Conservation (phyloP, 495 filamentous ascomycete genomes). For the Evernia prunastri region DNA sequence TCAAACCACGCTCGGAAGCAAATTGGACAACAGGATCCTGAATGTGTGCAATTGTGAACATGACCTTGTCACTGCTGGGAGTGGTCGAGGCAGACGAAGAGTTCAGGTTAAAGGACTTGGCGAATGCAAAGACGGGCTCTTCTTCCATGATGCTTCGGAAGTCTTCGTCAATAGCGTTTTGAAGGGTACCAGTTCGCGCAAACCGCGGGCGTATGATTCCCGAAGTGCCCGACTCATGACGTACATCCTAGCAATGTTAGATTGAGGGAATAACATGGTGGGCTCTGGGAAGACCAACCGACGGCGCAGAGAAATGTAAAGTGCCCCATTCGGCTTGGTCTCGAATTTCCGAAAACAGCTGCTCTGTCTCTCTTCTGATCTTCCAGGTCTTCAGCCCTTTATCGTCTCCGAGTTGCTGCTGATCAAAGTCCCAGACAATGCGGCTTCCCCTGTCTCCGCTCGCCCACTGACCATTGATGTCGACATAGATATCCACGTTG, state of each 20-base stretch:
- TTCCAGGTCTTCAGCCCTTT: slow-evolving; percentile 54
- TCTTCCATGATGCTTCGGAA: slow-evolving; percentile 74
- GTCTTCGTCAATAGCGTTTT: slow-evolving; percentile 55
- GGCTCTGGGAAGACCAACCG: slow-evolving; percentile 33
- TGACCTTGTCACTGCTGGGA: slow-evolving; percentile 45
- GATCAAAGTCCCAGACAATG: slow-evolving; percentile 61
- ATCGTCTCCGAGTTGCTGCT: slow-evolving; percentile 33
- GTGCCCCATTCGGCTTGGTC: slow-evolving; percentile 89
- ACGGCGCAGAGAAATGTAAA: slow-evolving; percentile 69
- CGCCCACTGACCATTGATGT: slow-evolving; percentile 86
- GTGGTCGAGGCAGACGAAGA: slow-evolving; percentile 25
- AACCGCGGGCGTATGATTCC: slow-evolving; percentile 64
- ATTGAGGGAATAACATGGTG: neutral
- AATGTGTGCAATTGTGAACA: slow-evolving; percentile 77
- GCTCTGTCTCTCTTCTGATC: slow-evolving; percentile 56
- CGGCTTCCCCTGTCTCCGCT: slow-evolving; percentile 63
- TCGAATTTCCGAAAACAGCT: slow-evolving; percentile 63
- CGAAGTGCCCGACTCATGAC: slow-evolving; percentile 67
- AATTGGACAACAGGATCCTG: slow-evolving; percentile 84
- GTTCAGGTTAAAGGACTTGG: slow-evolving; percentile 63
- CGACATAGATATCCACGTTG: slow-evolving; percentile 76
- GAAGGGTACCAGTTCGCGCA: slow-evolving; percentile 58
- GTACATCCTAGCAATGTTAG: slow-evolving; percentile 43
- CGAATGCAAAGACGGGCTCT: slow-evolving; percentile 87
- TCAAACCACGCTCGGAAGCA: slow-evolving; percentile 73